These are phyloP conservation scores for Mucor saturninus DNA, from an alignment of 371 early-diverging fungal species.

Conservation along the genomic window DNA sequence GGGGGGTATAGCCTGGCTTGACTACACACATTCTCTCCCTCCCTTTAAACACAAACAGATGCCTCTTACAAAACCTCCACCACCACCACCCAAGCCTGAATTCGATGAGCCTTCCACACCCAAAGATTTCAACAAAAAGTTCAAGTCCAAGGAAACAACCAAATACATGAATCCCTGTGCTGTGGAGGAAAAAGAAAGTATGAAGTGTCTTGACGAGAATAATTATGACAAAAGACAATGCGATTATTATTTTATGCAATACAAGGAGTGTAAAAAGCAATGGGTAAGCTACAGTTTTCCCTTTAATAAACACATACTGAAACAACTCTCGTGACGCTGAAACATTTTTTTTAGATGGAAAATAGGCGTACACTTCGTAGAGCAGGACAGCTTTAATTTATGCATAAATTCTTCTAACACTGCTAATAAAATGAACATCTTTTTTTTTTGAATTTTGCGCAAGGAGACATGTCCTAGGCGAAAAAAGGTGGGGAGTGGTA, in stretches of 20 bases:
- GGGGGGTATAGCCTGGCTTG: too few species aligned
- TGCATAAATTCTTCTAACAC: neutral
- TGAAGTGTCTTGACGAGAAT: conserved; percentile 68
- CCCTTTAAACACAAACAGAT: conserved; percentile 19
- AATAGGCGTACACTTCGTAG: conserved; percentile 45
- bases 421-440: neutral
- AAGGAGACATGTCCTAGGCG: neutral
- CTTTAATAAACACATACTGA: too few species aligned
- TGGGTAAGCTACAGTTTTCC: conserved; percentile 50
- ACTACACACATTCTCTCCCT: neutral
- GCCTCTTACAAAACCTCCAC: conserved; percentile 54
- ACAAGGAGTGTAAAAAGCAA: conserved; percentile 72
- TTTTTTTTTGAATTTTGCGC: conserved; percentile 9
- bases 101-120: conserved; percentile 56
- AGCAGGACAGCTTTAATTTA: conserved; percentile 38
- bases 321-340: too few species aligned
- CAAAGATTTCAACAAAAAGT: conserved; percentile 58
- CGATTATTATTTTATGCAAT: conserved; percentile 64
- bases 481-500: neutral
- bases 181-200: conserved; percentile 61
- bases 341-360: conserved; percentile 32
- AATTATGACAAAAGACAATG: conserved; percentile 65
- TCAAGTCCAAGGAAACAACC: conserved; percentile 57
- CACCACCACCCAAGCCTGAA: conserved; percentile 53
- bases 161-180: conserved; percentile 72